Percentiles rank a stretch among this genome's conserved stretches.
Conservation (phyloP, 2,329 filamentous ascomycete species). For the Talaromyces pinophilus region DNA sequence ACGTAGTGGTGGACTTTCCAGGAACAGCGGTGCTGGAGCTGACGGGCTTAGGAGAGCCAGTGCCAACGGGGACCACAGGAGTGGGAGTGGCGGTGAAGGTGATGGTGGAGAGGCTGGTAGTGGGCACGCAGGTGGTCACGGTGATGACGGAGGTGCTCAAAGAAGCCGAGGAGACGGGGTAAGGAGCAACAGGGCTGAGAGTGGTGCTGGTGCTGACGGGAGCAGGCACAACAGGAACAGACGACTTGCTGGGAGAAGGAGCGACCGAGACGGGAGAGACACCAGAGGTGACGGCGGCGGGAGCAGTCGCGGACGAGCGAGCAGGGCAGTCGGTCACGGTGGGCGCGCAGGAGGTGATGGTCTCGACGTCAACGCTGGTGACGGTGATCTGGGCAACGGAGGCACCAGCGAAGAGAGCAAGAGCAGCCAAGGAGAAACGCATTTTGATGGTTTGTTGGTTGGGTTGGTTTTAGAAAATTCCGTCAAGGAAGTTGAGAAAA, state of each 20-base stretch:
- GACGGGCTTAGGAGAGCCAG: slow-evolving; percentile 25
- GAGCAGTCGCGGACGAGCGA: slow-evolving; percentile 20
- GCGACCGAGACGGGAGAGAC: slow-evolving; percentile 24
- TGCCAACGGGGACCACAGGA: slow-evolving; percentile 23
- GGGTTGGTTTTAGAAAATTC: slow-evolving; percentile 29
- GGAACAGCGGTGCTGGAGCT: slow-evolving; percentile 28
- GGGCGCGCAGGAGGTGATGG: slow-evolving; percentile 63
- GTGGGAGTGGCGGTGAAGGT: slow-evolving; percentile 26
- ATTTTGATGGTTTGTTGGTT: slow-evolving; percentile 40
- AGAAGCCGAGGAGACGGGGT: slow-evolving; percentile 17
- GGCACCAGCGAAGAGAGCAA: slow-evolving; percentile 44
- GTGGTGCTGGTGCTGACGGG: slow-evolving; percentile 24
- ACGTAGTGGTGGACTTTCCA: slow-evolving; percentile 21
- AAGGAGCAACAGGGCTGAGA: slow-evolving; percentile 17
- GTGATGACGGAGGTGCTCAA: slow-evolving; percentile 31
- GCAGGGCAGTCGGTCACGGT: slow-evolving; percentile 62
- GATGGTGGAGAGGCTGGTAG: slow-evolving; percentile 36
- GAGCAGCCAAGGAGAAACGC: slow-evolving; percentile 46
- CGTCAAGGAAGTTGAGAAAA: slow-evolving; percentile 26
- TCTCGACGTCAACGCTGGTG: slow-evolving; percentile 61
- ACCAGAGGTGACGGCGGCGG: slow-evolving; percentile 1
- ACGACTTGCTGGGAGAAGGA: slow-evolving; percentile 30
- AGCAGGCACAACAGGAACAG: slow-evolving; percentile 16
- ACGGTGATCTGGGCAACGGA: slow-evolving; percentile 47
- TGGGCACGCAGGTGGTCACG: slow-evolving; percentile 37